Percentiles rank a stretch among this genome's conserved stretches.
These are phyloP conservation scores for Kokia cookei DNA, from an alignment of 441 rosid genomes.

Conservation along the genomic window DNA sequence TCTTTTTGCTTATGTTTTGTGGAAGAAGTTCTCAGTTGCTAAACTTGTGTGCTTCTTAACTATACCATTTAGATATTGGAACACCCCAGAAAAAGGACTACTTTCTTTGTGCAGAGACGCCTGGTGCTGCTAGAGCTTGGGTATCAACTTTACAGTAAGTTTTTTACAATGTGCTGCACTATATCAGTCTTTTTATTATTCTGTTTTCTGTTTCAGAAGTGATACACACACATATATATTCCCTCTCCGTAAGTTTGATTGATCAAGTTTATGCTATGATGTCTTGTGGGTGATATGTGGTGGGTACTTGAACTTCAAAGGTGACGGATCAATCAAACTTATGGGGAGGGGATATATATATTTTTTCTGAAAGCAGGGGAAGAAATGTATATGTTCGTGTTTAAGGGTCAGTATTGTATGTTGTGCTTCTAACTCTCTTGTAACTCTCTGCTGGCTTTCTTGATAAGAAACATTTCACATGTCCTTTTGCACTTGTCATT, in stretches of 20 bases:
- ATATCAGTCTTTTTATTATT: background rate
- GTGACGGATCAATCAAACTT: background rate
- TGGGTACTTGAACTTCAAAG: background rate
- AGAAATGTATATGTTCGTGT: background rate
- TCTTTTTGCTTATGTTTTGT: background rate
- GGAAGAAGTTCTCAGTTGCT: background rate
- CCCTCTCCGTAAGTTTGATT: background rate
- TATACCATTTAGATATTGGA: constrained; percentile 59
- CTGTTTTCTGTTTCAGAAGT: background rate
- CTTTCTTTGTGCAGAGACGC: constrained; percentile 94
- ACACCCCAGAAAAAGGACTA: constrained; percentile 92
- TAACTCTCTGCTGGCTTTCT: background rate
- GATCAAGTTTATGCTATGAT: background rate
- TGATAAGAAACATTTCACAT: background rate
- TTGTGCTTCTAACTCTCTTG: too few species aligned
- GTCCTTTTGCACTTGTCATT: background rate
- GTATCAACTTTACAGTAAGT: constrained; percentile 91
- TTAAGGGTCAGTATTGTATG: too few species aligned
- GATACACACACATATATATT: background rate
- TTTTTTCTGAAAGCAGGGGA: too few species aligned
- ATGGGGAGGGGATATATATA: too few species aligned
- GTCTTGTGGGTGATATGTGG: background rate
- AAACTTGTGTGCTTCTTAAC: constrained; percentile 39
- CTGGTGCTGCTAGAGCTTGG: constrained; percentile 97
- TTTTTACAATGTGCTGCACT: background rate